These are phyloP conservation scores for Cladosporium colombiae DNA, from an alignment of 2,329 filamentous ascomycete genomes.

Conservation along the genomic window DNA sequence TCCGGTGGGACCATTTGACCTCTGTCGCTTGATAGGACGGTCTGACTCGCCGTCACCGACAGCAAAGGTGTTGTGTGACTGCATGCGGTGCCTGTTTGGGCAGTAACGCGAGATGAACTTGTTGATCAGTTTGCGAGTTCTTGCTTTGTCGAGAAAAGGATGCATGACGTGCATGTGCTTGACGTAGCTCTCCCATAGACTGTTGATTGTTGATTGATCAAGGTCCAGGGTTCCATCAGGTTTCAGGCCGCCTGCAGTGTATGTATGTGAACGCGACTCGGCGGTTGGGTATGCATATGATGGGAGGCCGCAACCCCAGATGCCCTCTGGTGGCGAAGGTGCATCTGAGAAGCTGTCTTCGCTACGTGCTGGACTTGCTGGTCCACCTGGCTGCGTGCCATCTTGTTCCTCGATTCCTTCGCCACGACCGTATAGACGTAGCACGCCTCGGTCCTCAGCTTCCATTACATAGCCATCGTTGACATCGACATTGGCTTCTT, in stretches of 20 bases:
- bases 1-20: constrained; percentile 32
- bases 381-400: constrained; percentile 36
- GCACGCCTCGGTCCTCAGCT: constrained; percentile 39
- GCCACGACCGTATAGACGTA: constrained; percentile 40
- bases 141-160: constrained; percentile 60
- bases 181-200: constrained; percentile 58
- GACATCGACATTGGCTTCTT: constrained; percentile 29
- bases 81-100: constrained; percentile 23
- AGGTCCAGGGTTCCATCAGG: constrained; percentile 56
- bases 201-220: constrained; percentile 52
- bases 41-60: constrained; percentile 30
- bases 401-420: constrained; percentile 43
- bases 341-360: constrained; percentile 39
- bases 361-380: constrained; percentile 43
- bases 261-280: constrained; percentile 35
- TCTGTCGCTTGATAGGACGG: constrained; percentile 35
- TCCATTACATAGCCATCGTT: constrained; percentile 40
- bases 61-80: constrained; percentile 29
- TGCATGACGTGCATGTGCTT: constrained; percentile 64
- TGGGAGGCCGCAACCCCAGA: constrained; percentile 51
- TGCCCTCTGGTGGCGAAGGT: constrained; percentile 47
- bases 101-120: constrained; percentile 54
- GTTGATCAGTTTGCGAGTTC: constrained; percentile 55
- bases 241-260: constrained; percentile 53
- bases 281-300: constrained; percentile 27